Conservation (phyloP, 306 rosid genomes). For the Cicer yamashitae region DNA sequence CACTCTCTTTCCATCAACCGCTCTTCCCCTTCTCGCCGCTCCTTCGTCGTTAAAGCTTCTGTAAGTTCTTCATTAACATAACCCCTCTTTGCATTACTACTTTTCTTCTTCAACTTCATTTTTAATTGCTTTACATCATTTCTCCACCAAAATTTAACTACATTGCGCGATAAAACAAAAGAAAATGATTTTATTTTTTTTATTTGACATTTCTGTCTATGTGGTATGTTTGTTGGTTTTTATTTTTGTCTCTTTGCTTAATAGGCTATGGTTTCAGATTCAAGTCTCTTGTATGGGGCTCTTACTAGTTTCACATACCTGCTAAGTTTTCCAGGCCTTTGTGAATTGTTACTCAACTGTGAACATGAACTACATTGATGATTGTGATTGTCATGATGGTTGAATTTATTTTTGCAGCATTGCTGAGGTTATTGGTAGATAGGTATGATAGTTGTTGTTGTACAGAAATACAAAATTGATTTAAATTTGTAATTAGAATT, state of each 20-base stretch:
- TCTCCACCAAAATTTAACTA: neutral
- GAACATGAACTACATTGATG: neutral
- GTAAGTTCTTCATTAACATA: slow-evolving; percentile 34
- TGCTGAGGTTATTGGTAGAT: neutral
- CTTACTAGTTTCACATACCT: slow-evolving; percentile 3
- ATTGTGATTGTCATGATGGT: neutral
- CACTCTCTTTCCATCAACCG: slow-evolving; percentile 50
- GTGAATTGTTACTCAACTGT: neutral
- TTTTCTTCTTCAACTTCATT: too few relatives aligned
- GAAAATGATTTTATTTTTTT: too few relatives aligned
- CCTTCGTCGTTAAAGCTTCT: slow-evolving; percentile 68
- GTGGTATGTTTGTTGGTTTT: neutral
- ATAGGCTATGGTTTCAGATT: neutral
- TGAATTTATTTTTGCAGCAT: slow-evolving; percentile 21
- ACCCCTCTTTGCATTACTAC: neutral
- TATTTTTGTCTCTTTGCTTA: neutral
- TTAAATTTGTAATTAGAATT: neutral
- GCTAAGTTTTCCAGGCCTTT: neutral
- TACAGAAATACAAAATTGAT: neutral
- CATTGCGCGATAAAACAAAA: neutral
- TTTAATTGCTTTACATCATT: neutral
- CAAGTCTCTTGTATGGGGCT: neutral
- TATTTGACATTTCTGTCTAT: too few relatives aligned
- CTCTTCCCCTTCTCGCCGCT: slow-evolving; percentile 46
- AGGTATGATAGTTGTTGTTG: neutral